A percentile compares a stretch with the other conserved stretches of the same genome.
phyloP scores from a whole-genome alignment of 1,284 basidiomycete species.

The Gomphus sp. region DNA sequence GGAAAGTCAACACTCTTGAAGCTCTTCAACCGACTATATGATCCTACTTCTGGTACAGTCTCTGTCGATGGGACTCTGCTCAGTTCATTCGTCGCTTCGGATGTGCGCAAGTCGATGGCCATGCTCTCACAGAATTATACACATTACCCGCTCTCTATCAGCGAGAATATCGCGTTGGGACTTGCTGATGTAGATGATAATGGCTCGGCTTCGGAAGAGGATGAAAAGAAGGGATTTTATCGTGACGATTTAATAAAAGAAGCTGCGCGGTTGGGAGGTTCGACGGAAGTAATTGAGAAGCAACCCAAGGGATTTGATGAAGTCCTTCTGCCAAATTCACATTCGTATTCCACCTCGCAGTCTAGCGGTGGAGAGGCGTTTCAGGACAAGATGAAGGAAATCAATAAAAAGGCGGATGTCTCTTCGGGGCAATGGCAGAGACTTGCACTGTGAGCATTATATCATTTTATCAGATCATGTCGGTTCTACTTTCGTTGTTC shows the following conservation, averaged over 20 bases:
- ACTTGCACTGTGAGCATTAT: conserved; percentile 37
- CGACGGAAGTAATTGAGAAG: conserved; percentile 24
- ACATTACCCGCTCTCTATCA: conserved; percentile 32
- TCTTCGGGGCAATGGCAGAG: conserved; percentile 24
- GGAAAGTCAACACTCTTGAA: conserved; percentile 40
- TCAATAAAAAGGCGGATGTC: conserved; percentile 3
- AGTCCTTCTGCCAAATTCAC: not conserved
- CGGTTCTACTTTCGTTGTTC: conserved; percentile 12
- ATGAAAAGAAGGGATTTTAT: conserved; percentile 14
- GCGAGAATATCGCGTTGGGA: conserved; percentile 31
- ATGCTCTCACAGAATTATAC: conserved; percentile 30
- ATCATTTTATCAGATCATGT: too few relatives aligned
- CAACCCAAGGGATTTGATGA: conserved; percentile 26
- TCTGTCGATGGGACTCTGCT: conserved; percentile 28
- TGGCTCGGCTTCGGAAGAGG: not conserved
- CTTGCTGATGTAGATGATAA: conserved; percentile 11
- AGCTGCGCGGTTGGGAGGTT: conserved; percentile 29
- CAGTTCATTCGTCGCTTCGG: conserved; percentile 18
- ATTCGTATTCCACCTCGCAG: not conserved
- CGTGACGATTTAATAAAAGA: conserved; percentile 20
- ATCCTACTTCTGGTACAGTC: conserved; percentile 30
- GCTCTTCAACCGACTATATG: conserved; percentile 31
- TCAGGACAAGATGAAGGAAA: conserved; percentile 11
- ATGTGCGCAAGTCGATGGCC: conserved; percentile 26
- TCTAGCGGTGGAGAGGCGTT: not conserved